These are phyloP conservation scores for Pseudophaeomoniella oleicola DNA, from an alignment of 2,329 filamentous ascomycete genomes.

Conservation along the genomic window DNA sequence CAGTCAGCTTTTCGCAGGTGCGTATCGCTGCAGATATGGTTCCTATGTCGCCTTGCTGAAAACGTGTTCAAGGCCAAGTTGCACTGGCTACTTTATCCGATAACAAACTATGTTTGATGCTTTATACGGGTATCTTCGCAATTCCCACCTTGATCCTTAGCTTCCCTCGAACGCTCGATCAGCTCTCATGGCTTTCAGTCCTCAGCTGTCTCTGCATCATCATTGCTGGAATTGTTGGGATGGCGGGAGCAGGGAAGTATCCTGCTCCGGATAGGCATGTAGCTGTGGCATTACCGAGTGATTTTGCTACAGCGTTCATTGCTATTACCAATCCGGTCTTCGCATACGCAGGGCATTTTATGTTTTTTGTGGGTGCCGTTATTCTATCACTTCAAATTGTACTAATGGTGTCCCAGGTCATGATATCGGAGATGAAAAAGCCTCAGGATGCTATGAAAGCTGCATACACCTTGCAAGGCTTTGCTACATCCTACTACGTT, in stretches of 20 bases:
- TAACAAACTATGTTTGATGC: constrained; percentile 32
- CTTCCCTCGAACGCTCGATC: constrained; percentile 35
- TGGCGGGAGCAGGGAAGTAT: constrained; percentile 32
- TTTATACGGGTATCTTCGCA: constrained; percentile 37
- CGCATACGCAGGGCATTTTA: constrained; percentile 37
- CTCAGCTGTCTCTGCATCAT: constrained; percentile 32
- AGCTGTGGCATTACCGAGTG: constrained; percentile 20
- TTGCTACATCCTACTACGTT: constrained; percentile 36
- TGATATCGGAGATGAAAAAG: constrained; percentile 38
- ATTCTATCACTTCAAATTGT: too few species aligned
- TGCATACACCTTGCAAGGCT: constrained; percentile 33
- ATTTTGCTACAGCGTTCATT: constrained; percentile 31
- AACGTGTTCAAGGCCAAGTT: constrained; percentile 25
- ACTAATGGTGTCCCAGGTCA: constrained; percentile 38
- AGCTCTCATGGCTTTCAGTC: constrained; percentile 33
- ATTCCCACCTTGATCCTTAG: constrained; percentile 31
- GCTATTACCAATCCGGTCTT: constrained; percentile 39
- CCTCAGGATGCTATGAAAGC: constrained; percentile 38
- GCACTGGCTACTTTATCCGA: constrained; percentile 32
- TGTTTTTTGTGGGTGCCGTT: too few species aligned
- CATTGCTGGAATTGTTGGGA: constrained; percentile 35
- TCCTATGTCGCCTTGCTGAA: too few species aligned
- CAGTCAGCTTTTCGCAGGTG: constrained; percentile 31
- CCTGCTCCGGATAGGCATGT: constrained; percentile 24
- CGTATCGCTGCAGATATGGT: too few species aligned